Evolutionary conservation across 2,329 filamentous ascomycete genomes (phyloP).

Genomic region (Drechslerella coelobrocha): DNA sequence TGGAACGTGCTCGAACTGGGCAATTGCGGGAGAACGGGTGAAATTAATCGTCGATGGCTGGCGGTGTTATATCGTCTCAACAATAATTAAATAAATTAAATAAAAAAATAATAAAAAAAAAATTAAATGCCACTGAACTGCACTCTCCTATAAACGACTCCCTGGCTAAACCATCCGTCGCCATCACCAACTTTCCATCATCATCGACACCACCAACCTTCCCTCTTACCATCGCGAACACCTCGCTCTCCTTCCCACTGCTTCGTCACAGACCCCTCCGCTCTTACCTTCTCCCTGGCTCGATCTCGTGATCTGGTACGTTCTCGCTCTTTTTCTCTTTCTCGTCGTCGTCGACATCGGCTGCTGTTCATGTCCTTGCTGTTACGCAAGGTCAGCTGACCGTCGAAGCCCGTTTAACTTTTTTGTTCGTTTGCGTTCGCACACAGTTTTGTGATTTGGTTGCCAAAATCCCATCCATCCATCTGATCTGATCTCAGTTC

Average conservation of each 20-base stretch:
- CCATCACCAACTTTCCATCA: too few relatives aligned
- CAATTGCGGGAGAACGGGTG: background rate
- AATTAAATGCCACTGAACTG: background rate
- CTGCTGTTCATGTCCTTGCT: slow-evolving; percentile 1
- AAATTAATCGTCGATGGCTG: slow-evolving; percentile 1
- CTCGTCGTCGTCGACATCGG: slow-evolving; percentile 7
- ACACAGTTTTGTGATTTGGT: too few relatives aligned
- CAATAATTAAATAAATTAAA: background rate
- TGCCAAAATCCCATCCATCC: too few relatives aligned
- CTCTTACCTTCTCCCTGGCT: slow-evolving; percentile 2
- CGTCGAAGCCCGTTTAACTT: slow-evolving; percentile 26
- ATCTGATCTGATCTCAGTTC: slow-evolving; percentile 25
- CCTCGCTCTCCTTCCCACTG: background rate
- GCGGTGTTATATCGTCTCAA: background rate
- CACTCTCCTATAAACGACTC: too few relatives aligned
- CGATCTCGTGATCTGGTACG: background rate
- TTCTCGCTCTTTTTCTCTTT: background rate
- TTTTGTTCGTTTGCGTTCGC: slow-evolving; percentile 27
- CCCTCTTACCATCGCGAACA: background rate
- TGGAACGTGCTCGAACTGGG: background rate
- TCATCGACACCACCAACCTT: background rate
- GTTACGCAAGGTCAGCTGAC: slow-evolving; percentile 50
- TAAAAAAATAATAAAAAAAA: background rate
- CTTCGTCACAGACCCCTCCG: background rate
- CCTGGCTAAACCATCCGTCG: too few relatives aligned